Conservation (phyloP, 805 yeast genomes). For the Tetrapisispora arboricola region DNA sequence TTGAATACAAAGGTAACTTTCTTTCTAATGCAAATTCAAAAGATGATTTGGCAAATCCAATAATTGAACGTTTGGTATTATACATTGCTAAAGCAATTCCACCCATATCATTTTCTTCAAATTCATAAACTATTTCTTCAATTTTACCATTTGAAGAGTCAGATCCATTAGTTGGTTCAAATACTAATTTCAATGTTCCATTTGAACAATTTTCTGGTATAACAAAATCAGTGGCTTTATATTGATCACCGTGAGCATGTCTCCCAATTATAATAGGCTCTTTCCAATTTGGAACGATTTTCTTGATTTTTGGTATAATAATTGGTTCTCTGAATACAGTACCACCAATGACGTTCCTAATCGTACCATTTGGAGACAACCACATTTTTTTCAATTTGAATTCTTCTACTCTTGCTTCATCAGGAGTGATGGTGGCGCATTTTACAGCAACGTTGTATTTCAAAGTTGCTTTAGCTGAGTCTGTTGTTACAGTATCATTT, state of each 20-base stretch:
- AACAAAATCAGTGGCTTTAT: conserved; percentile 81
- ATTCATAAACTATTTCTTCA: conserved; percentile 34
- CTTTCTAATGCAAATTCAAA: conserved; percentile 78
- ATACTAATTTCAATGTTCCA: conserved; percentile 70
- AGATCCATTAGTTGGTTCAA: conserved; percentile 54
- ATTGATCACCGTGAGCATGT: conserved; percentile 96
- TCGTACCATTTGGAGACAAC: conserved; percentile 95
- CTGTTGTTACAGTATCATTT: conserved; percentile 77
- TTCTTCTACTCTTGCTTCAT: conserved; percentile 89
- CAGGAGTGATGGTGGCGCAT: conserved; percentile 98
- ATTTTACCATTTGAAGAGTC: conserved; percentile 13
- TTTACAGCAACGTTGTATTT: conserved; percentile 89
- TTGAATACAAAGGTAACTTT: conserved; percentile 69
- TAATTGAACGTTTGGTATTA: conserved; percentile 86
- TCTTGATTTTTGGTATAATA: conserved; percentile 78
- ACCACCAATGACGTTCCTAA: conserved; percentile 91
- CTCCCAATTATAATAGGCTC: conserved; percentile 94
- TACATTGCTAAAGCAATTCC: conserved; percentile 86
- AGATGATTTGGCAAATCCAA: conserved; percentile 86
- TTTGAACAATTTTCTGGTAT: conserved; percentile 45
- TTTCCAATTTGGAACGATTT: conserved; percentile 87
- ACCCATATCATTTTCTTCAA: conserved; percentile 41
- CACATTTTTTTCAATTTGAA: conserved; percentile 91
- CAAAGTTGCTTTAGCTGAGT: conserved; percentile 82
- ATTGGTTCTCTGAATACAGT: conserved; percentile 96